A percentile compares a stretch with the other conserved stretches of the same genome.
These are phyloP conservation scores for Rhodotorula sp. DNA, from an alignment of 1,284 basidiomycete genomes.

Conservation along the genomic window DNA sequence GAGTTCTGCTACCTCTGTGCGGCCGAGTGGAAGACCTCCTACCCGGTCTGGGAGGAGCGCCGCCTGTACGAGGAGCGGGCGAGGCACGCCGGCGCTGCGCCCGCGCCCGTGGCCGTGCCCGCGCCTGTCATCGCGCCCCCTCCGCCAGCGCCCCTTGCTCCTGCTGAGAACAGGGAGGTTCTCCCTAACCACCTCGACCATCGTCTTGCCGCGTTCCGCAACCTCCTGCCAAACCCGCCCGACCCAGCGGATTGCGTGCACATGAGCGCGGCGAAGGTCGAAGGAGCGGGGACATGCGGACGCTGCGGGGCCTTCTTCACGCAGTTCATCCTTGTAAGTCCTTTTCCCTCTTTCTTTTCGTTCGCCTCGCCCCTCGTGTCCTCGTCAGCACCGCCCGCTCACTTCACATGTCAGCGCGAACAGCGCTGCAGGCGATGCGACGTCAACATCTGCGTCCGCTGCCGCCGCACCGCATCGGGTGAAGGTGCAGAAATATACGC, in stretches of 20 bases:
- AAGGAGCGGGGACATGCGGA: background rate
- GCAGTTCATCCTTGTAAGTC: constrained; percentile 52
- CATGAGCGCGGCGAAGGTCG: background rate
- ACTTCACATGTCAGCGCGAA: constrained; percentile 2
- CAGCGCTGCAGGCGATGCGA: constrained; percentile 53
- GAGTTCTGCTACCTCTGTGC: constrained; percentile 22
- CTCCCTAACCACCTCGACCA: too few relatives aligned
- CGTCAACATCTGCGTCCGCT: constrained; percentile 50
- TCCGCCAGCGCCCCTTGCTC: constrained; percentile 30
- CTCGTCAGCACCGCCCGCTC: background rate
- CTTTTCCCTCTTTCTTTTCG: constrained; percentile 34
- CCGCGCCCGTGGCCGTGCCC: background rate
- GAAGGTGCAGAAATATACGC: too few relatives aligned
- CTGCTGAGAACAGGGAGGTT: too few relatives aligned
- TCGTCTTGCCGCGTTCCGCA: too few relatives aligned
- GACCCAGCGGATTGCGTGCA: background rate
- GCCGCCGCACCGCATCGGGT: constrained; percentile 42
- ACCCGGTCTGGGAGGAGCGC: constrained; percentile 61
- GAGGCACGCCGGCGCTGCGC: constrained; percentile 37
- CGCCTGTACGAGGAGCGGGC: constrained; percentile 54
- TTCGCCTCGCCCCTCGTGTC: background rate
- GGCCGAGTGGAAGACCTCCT: constrained; percentile 53
- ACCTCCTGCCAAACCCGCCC: too few relatives aligned
- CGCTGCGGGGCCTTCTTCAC: background rate
- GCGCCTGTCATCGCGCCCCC: constrained; percentile 44